phyloP scores from a whole-genome alignment of 768 basidiomycete genomes.

The Tubosaeta brunneosetosa region DNA sequence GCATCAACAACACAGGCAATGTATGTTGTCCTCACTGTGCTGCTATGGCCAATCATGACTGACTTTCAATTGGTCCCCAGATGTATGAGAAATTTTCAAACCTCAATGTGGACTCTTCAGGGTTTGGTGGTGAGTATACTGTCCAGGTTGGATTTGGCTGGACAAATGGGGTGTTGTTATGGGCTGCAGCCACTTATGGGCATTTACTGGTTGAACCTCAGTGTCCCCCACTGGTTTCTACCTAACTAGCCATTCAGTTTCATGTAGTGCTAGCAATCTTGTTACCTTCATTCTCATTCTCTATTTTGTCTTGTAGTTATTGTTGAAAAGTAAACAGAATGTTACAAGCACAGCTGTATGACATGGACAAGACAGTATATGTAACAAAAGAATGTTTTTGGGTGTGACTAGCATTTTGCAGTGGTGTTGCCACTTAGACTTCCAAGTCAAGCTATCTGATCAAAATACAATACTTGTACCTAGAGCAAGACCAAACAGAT shows the following conservation, averaged over 20 bases:
- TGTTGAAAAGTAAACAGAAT: no score
- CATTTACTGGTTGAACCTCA: constrained; percentile 51
- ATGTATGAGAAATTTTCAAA: background rate
- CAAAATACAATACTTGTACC: no score
- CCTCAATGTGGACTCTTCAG: constrained; percentile 68
- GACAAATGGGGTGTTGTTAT: constrained; percentile 81
- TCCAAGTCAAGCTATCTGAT: no score
- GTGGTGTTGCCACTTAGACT: no score
- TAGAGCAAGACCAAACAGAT: no score
- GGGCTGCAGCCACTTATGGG: constrained; percentile 69
- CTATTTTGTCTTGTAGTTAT: no score
- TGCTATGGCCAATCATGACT: background rate
- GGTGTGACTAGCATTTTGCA: no score
- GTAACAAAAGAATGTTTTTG: no score
- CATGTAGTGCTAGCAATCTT: constrained; percentile 18
- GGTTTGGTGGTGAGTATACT: constrained; percentile 81
- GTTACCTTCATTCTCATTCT: no score
- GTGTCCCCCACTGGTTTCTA: constrained; percentile 45
- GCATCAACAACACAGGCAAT: constrained; percentile 63
- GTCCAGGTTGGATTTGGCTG: constrained; percentile 88
- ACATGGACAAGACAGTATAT: no score
- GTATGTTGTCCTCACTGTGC: constrained; percentile 38
- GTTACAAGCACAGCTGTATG: no score
- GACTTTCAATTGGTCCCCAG: background rate
- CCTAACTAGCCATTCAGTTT: background rate